phyloP scores from a whole-genome alignment of 345 rosid species.

The Moricandia moricandioides region DNA sequence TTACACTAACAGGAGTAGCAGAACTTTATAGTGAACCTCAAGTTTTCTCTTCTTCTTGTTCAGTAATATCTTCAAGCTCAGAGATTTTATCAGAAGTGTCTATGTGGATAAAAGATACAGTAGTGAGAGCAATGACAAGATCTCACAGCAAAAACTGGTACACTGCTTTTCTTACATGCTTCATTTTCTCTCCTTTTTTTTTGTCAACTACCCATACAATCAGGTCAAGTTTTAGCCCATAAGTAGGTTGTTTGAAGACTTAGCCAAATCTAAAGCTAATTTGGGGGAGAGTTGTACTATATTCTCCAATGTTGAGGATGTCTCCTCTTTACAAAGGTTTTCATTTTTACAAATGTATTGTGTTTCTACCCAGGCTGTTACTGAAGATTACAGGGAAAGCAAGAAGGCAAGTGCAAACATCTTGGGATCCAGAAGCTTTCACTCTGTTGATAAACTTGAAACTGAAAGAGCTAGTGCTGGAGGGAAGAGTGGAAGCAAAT shows the following conservation, averaged over 20 bases:
- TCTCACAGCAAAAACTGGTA: conserved; percentile 56
- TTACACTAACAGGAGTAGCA: conserved; percentile 8
- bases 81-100: conserved; percentile 80
- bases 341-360: neutral
- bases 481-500: conserved; percentile 47
- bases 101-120: conserved; percentile 71
- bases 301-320: neutral
- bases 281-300: neutral
- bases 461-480: conserved; percentile 35
- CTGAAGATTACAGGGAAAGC: conserved; percentile 42
- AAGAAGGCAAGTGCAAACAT: conserved; percentile 39
- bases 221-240: no score
- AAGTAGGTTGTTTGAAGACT: neutral
- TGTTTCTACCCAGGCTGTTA: conserved; percentile 42
- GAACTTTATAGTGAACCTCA: conserved; percentile 29
- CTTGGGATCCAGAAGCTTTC: conserved; percentile 47
- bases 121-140: conserved; percentile 51
- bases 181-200: neutral
- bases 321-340: neutral
- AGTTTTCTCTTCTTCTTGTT: conserved; percentile 29
- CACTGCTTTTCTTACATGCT: neutral
- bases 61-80: conserved; percentile 67
- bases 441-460: conserved; percentile 42
- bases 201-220: no score
- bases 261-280: neutral